Percentiles rank a stretch among this genome's conserved stretches.
Evolutionary conservation across 345 rosid species (phyloP).

Genomic region (Brassica carinata): DNA sequence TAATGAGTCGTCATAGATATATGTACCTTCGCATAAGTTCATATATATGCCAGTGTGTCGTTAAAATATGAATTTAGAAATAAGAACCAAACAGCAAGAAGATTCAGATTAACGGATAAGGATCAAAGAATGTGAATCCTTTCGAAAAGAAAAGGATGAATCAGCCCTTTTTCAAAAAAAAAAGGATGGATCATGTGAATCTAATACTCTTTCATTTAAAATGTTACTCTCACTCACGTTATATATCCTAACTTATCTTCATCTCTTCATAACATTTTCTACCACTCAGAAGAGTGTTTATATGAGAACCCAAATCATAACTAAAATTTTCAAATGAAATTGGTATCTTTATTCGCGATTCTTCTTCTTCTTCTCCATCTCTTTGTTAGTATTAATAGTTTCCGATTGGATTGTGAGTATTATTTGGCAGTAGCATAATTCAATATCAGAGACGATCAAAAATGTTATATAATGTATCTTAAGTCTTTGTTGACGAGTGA

Average conservation of each 20-base stretch:
- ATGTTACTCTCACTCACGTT: conserved; percentile 15
- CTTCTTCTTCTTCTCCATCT: conserved; percentile 32
- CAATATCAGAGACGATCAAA: neutral
- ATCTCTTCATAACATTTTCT: conserved; percentile 13
- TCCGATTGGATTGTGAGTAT: conserved; percentile 28
- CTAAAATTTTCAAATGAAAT: conserved; percentile 24
- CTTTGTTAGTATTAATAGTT: conserved; percentile 22
- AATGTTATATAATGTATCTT: neutral
- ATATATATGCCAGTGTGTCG: conserved; percentile 4
- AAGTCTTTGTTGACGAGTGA: neutral
- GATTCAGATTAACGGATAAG: conserved; percentile 23
- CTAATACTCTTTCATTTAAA: conserved; percentile 32
- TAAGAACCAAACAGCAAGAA: neutral
- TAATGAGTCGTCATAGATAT: conserved; percentile 3
- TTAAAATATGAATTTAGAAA: neutral
- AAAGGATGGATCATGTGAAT: conserved; percentile 37
- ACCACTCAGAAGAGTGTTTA: neutral
- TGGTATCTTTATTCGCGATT: neutral
- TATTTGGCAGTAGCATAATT: conserved; percentile 2
- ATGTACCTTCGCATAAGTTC: neutral
- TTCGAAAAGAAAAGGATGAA: conserved; percentile 23
- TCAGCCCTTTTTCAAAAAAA: neutral
- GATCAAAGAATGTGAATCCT: conserved; percentile 41
- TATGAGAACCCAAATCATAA: neutral
- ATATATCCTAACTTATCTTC: conserved; percentile 16